These are phyloP conservation scores for Microcyclosporella mali DNA, from an alignment of 2,329 filamentous ascomycete species.

Conservation along the genomic window DNA sequence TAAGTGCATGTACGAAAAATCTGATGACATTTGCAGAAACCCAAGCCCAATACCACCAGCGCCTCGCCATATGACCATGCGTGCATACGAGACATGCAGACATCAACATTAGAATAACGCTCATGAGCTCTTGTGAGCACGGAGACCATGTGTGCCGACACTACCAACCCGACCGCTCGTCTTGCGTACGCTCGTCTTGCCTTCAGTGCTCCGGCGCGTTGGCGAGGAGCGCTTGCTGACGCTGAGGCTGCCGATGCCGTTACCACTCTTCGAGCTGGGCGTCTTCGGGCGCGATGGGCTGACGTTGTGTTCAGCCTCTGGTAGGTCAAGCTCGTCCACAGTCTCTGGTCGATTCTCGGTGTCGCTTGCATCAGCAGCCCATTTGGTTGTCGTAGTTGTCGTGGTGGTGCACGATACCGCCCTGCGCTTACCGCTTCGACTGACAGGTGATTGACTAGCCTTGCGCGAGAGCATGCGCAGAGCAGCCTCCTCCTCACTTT, in stretches of 20 bases:
- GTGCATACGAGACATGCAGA: conserved; percentile 9
- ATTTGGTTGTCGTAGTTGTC: conserved; percentile 53
- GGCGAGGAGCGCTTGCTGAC: conserved; percentile 44
- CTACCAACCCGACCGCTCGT: conserved; percentile 47
- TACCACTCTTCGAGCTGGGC: conserved; percentile 37
- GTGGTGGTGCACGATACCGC: conserved; percentile 71
- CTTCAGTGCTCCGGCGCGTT: conserved; percentile 41
- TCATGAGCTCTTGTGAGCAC: conserved; percentile 20
- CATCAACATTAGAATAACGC: conserved; percentile 3
- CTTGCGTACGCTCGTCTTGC: conserved; percentile 46
- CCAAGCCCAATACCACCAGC: conserved; percentile 4
- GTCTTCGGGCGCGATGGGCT: conserved; percentile 38
- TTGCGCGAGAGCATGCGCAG: conserved; percentile 66
- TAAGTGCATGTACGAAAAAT: too few relatives aligned
- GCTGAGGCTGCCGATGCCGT: conserved; percentile 40
- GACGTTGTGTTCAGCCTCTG: conserved; percentile 20
- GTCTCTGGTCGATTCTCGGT: conserved; percentile 36
- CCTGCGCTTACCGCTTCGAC: conserved; percentile 55
- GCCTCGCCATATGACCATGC: conserved; percentile 9
- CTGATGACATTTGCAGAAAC: too few relatives aligned
- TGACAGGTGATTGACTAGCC: conserved; percentile 53
- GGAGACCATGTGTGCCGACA: conserved; percentile 23
- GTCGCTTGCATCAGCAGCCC: conserved; percentile 40
- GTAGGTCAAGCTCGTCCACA: conserved; percentile 22
- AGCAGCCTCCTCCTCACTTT: conserved; percentile 80